A percentile compares a stretch with the other conserved stretches of the same genome.
phyloP scores from a whole-genome alignment of 768 basidiomycete species.

The Tricholoma sp. region DNA sequence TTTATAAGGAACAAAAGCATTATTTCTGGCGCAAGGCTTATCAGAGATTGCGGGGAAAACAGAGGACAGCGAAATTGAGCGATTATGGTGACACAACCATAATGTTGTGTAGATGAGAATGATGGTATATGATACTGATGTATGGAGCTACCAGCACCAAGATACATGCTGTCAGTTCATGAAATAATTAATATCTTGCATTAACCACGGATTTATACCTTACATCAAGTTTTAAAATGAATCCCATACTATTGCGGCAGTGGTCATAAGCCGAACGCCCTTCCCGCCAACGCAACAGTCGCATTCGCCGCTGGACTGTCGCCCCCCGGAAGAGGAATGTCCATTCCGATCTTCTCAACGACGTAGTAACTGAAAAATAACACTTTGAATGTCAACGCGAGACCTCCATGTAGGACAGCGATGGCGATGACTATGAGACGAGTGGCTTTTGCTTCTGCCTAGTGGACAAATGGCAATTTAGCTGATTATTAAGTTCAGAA shows the following conservation, averaged over 20 bases:
- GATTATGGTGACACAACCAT: no score
- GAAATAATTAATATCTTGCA: not conserved
- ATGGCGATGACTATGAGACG: constrained; percentile 79
- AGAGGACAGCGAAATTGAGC: no score
- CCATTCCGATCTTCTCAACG: constrained; percentile 36
- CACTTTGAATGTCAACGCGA: constrained; percentile 86
- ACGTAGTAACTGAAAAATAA: constrained; percentile 57
- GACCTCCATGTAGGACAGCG: constrained; percentile 65
- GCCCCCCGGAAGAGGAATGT: constrained; percentile 37
- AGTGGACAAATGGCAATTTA: not conserved
- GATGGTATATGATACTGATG: not conserved
- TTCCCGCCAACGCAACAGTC: constrained; percentile 13
- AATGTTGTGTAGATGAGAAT: not conserved
- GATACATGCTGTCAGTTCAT: not conserved
- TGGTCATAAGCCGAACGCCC: constrained; percentile 9
- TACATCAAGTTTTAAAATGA: not conserved
- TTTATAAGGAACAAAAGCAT: no score
- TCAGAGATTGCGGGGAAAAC: no score
- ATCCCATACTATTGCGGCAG: not conserved
- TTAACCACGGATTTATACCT: not conserved
- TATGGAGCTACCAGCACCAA: not conserved
- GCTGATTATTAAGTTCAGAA: not conserved
- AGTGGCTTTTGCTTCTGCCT: constrained; percentile 86
- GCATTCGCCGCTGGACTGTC: constrained; percentile 26
- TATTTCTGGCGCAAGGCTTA: no score